Evolutionary conservation across 2,329 filamentous ascomycete genomes (phyloP).

Genomic region (Trichoderma citrinoviride): DNA sequence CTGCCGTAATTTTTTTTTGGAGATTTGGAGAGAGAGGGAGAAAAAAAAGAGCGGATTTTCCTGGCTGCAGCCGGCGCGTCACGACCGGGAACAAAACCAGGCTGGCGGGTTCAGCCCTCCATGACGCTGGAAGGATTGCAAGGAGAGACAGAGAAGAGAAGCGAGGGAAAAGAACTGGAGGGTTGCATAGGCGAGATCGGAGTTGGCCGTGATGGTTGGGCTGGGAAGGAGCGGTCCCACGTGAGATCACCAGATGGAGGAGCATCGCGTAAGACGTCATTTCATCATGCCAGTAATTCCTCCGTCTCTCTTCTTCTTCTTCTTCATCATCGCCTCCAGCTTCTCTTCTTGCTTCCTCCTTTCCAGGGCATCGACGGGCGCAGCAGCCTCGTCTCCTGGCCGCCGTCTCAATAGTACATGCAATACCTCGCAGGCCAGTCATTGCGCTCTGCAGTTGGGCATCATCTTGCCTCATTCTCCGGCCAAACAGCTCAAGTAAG

Average conservation of each 20-base stretch:
- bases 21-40: not conserved
- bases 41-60: too few relatives aligned
- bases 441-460: not conserved
- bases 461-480: conserved; percentile 3
- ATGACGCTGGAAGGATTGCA: not conserved
- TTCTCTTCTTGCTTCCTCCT: not conserved
- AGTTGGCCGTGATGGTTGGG: conserved; percentile 1
- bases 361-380: not conserved
- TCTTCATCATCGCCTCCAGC: too few relatives aligned
- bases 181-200: conserved; percentile 1
- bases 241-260: not conserved
- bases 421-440: not conserved
- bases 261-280: conserved; percentile 4
- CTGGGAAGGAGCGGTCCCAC: not conserved
- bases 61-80: too few relatives aligned
- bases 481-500: not conserved
- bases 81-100: not conserved
- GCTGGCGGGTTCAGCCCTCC: not conserved
- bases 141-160: not conserved
- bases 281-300: not conserved
- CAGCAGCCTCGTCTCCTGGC: not conserved
- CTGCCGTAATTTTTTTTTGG: conserved; percentile 7
- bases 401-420: not conserved
- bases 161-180: not conserved
- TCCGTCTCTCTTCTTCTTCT: too few relatives aligned